Base-by-base conservation (phyloP, 202 grass and related monocot genomes). In the Tripidium arundinaceum region DNA sequence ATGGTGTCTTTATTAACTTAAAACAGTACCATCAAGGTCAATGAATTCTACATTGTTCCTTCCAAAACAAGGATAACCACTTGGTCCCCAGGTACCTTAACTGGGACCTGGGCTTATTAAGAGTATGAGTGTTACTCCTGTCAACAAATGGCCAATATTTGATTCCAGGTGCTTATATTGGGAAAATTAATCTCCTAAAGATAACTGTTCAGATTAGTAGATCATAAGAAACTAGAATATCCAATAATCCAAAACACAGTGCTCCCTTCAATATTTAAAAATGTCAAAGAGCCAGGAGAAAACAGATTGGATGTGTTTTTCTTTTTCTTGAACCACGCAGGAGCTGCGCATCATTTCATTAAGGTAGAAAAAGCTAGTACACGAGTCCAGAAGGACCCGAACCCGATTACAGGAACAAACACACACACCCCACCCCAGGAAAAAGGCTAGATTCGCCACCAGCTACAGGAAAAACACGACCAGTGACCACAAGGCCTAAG, bases 91-190 rank as follows among this genome's bases (percentile, higher is more conserved):
- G 14, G 22, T 62, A 33, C 40, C 59, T 64, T 26, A 77, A 65
- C n/a, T 47, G 5, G 26, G 42, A 78, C 50, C 34, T 59, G 25
- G 19, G 22, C 12, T 75, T 57, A 75, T 40, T 40, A 59, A 34
- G 22, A 64, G 83, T 42, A 84, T 22, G 39, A 62, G n/a, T 50
- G 61, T 11, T 46, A 40, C 13, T 79, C 25, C 15, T 79, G 15
- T 34, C 46, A 74, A 76, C 8, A 63, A 43, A 40, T 58, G 13
- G 62, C n/a, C 47, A 42, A 70, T 55, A 82, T 9, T 47, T 47
- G 28, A 11, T 57, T 59, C 54, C 60, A 45, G 13, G 26, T 27
- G 24, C 10, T 43, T 43, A 24, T 47, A 59, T 18, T 54, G 31
- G 42, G 28, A 52, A 70, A 14, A 86, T 11, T 72, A 62, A 72